Evolutionary conservation across 2,329 filamentous ascomycete species (phyloP), one percentile per base, ranked within the genome.

Genomic region (Paecilomyces formosus): DNA sequence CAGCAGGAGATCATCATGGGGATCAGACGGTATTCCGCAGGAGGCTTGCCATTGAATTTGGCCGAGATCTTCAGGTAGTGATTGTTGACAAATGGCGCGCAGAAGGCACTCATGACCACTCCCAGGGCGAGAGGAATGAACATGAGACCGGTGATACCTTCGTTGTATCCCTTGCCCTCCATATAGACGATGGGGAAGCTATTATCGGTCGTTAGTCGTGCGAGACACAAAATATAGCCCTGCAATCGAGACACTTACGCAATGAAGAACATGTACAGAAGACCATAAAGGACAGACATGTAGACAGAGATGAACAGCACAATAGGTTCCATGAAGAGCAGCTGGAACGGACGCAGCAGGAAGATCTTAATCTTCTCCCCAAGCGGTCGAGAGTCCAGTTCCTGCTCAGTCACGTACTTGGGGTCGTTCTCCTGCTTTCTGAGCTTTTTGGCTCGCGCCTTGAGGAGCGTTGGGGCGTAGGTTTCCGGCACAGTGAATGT

Each of bases 401-500:
- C 91, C 67, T 88, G 83, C 72, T 94, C 89, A 0, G 91, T 93
- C 45, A 91, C 88, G 68, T 87, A 88, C 61, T 82, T 83, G 1
- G 76, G 64, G 61, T 90, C 83, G 22, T 87, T 85, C 1, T 89
- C 88, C 31, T 85, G 73, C 69, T 87, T 84, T 56, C 91, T 83
- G 61, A 94, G 77, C 71, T 89, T 89, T 67, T 81, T 79, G 2
- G 92, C 92, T 12, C 90, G 83, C 30, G 76, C 76, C 56, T 84
- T 82, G 15, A 97, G 83, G 55, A 96, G 85, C 0, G 85, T 88
- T 0, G 92, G 90, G 0, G 90, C 87, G 71, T 94, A 96, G 0
- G 92, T 96, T 74, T 96, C 92, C 1, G 90, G 90, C 0, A 96
- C 87, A n/a, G 90, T 94, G 74, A 95, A 92, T 30, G 87, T 88